A percentile compares a stretch with the other conserved stretches of the same genome.
Conservation (phyloP, 2,329 filamentous ascomycete genomes). For the Talaromyces sp. region DNA sequence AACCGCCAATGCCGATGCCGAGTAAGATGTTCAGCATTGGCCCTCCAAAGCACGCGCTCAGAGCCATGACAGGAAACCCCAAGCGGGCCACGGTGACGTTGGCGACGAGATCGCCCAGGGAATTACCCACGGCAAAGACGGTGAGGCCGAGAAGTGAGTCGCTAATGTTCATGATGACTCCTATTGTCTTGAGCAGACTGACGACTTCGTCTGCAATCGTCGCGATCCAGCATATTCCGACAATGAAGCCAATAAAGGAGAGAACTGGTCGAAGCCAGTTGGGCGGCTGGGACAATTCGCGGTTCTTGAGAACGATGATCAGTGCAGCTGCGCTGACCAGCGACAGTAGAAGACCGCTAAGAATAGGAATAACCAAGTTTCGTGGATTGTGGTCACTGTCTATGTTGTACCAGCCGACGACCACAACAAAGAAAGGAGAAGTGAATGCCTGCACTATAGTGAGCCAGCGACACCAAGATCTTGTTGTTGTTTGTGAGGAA, state of each 20-base stretch:
- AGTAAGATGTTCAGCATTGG: conserved; percentile 97
- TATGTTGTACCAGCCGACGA: conserved; percentile 61
- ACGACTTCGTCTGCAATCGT: conserved; percentile 95
- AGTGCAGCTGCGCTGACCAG: conserved; percentile 63
- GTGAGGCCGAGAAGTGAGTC: conserved; percentile 93
- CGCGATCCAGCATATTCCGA: conserved; percentile 93
- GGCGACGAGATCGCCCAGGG: conserved; percentile 86
- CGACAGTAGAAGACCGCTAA: conserved; percentile 66
- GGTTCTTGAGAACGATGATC: conserved; percentile 57
- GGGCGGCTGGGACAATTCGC: conserved; percentile 49
- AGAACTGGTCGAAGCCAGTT: conserved; percentile 72
- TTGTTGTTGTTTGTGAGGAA: conserved; percentile 24
- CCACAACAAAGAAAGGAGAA: conserved; percentile 75
- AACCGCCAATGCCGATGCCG: conserved; percentile 85
- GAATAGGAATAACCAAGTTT: conserved; percentile 53
- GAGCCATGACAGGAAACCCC: conserved; percentile 93
- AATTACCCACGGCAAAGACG: conserved; percentile 95
- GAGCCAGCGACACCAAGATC: conserved; percentile 88
- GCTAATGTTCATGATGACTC: conserved; percentile 86
- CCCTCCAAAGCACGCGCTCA: conserved; percentile 93
- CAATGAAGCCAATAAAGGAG: conserved; percentile 84
- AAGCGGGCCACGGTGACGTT: conserved; percentile 91
- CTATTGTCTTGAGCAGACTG: conserved; percentile 85
- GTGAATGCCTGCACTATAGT: conserved; percentile 79
- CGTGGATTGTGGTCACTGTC: conserved; percentile 52